Evolutionary conservation across 2,329 filamentous ascomycete species (phyloP), one percentile per base, ranked within the genome.

Genomic region (Apiospora koreana): DNA sequence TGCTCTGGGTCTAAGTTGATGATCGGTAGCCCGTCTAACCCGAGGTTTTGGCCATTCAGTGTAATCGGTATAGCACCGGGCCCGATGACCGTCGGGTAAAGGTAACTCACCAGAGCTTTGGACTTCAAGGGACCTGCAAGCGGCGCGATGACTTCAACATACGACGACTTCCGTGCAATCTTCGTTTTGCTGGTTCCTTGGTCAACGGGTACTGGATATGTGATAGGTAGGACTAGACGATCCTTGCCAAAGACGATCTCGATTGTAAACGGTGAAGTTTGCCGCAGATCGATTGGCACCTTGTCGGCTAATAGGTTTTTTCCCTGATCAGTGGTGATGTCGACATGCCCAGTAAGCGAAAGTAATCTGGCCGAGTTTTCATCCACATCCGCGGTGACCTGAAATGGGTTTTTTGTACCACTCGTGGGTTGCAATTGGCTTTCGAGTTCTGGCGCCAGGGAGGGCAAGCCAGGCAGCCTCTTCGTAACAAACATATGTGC

Each of bases 1-100:
- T 82, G 71, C 2, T 76, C 74, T 68, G 68, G 43, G 10, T 74
- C 74, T 6, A 85, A 23, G 41, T 84, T 79, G 28, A 86, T 72
- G 35, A 84, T 80, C 0, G 85, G 83, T 1, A 87, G 78, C 2
- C 70, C 77, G 69, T 85, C 81, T n/a, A 87, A 79, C 70, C 83
- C 85, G 23, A 86, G 41, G 69, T 84, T 79, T 0, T 82, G 78
- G 18, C 79, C 76, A 71, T 83, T 85, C 31, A 84, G 71, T 0
- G 79, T 75, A 2, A 78, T 76, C 0, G 85, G 85, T 1, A 80
- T 50, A 1, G 72, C 65, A 6, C 76, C 70, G 5, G 71, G 35
- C 16, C 73, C 72, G 2, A 84, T 73, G 3, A 69, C 70, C 0
- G 77, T 74, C 0, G 84, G 84, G 64, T 80, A 83, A 9, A 85